Conservation (phyloP, 441 rosid genomes). For the Pelargonium citronellum region DNA sequence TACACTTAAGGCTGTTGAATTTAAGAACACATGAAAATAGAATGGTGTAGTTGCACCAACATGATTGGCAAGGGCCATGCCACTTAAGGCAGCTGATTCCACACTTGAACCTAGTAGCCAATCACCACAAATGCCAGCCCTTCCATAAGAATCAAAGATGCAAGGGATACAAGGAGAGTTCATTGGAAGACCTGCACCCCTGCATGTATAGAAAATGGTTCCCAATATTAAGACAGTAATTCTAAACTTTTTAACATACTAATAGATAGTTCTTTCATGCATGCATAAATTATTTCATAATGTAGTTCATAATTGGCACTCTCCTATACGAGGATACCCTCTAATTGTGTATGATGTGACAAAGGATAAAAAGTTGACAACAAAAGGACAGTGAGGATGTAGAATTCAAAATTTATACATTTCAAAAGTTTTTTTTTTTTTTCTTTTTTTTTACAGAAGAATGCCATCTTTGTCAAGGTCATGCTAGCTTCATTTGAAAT, state of each 20-base stretch:
- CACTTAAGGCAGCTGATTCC: conserved; percentile 84
- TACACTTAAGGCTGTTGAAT: no score
- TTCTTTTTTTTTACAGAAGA: no score
- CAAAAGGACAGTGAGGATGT: not conserved
- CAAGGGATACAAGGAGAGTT: conserved; percentile 65
- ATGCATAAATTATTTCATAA: not conserved
- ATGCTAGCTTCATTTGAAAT: not conserved
- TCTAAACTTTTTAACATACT: not conserved
- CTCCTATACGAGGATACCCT: not conserved
- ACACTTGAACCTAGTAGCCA: conserved; percentile 81
- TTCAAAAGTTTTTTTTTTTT: not conserved
- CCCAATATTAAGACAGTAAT: not conserved
- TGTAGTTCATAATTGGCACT: not conserved
- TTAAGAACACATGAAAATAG: not conserved
- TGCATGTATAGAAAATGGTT: conserved; percentile 19
- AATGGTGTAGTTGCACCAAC: conserved; percentile 26
- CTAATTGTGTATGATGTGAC: not conserved
- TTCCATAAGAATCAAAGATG: conserved; percentile 77
- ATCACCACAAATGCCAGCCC: conserved; percentile 92
- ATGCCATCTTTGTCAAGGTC: not conserved
- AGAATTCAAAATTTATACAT: not conserved
- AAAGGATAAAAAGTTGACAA: not conserved
- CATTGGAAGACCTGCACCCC: conserved; percentile 91
- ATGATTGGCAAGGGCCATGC: conserved; percentile 73
- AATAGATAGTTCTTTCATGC: not conserved